Evolutionary conservation across 305 asterid genomes (phyloP).

Genomic region (Rubia occidens): DNA sequence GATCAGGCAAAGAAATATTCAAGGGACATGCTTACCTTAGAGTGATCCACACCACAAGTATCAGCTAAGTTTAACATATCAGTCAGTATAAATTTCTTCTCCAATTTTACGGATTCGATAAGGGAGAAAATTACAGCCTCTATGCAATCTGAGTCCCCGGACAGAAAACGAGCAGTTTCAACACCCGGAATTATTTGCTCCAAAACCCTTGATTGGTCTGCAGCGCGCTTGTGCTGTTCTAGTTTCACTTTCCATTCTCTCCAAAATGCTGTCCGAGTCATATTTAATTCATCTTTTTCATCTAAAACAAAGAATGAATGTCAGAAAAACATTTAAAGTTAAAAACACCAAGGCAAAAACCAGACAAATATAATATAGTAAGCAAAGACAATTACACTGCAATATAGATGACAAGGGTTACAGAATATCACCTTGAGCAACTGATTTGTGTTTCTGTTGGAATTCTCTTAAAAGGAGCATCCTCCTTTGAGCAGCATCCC

Average conservation of each 20-base stretch:
- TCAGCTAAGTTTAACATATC: conserved; percentile 54
- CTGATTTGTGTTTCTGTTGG: conserved; percentile 54
- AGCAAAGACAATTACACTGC: background rate
- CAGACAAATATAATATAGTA: background rate
- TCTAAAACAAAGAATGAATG: conserved; percentile 34
- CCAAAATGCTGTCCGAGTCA: conserved; percentile 94
- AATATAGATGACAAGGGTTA: conserved; percentile 13
- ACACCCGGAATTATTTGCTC: conserved; percentile 89
- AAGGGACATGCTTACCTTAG: conserved; percentile 46
- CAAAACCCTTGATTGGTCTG: conserved; percentile 81
- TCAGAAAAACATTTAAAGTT: conserved; percentile 17
- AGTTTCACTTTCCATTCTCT: conserved; percentile 90
- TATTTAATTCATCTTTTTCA: conserved; percentile 61
- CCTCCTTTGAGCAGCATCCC: conserved; percentile 78
- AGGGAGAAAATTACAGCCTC: conserved; percentile 59
- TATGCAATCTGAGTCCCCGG: conserved; percentile 71
- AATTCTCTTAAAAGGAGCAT: conserved; percentile 56
- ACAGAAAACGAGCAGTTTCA: conserved; percentile 70
- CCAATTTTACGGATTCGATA: conserved; percentile 59
- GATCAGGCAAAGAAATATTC: conserved; percentile 15
- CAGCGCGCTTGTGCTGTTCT: conserved; percentile 76
- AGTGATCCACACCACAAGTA: conserved; percentile 58
- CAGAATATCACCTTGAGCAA: conserved; percentile 57
- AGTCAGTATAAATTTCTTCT: conserved; percentile 64
- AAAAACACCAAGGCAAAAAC: conserved; percentile 10